phyloP scores from a whole-genome alignment of 257 asterid genomes.

The Lycium barbarum region DNA sequence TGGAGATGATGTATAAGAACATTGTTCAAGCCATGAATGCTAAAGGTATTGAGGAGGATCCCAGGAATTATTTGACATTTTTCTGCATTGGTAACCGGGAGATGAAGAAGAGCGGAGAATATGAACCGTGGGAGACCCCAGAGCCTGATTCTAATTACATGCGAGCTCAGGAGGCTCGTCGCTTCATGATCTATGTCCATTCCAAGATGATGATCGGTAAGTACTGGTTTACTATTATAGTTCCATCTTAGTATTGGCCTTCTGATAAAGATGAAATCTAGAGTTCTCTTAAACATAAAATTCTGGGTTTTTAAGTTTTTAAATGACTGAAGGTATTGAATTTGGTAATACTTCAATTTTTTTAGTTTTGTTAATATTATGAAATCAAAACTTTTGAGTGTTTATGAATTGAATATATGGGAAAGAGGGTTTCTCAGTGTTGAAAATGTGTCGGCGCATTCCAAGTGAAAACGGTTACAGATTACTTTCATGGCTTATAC shows the following conservation, averaged over 20 bases:
- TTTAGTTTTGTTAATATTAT: neutral
- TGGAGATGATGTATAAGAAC: slow-evolving; percentile 90
- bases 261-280: neutral
- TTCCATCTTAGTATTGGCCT: neutral
- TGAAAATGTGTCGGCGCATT: neutral
- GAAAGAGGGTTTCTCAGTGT: too few species aligned
- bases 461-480: neutral
- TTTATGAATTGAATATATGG: neutral
- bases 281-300: too few species aligned
- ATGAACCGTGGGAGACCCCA: slow-evolving; percentile 73
- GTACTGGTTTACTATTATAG: neutral
- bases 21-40: slow-evolving; percentile 63
- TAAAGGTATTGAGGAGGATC: slow-evolving; percentile 77
- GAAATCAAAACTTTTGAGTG: neutral
- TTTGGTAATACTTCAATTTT: neutral
- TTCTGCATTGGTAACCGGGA: slow-evolving; percentile 88
- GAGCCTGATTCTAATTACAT: slow-evolving; percentile 74
- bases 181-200: slow-evolving; percentile 93
- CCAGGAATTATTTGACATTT: slow-evolving; percentile 81
- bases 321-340: neutral
- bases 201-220: slow-evolving; percentile 94
- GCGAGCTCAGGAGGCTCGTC: slow-evolving; percentile 80
- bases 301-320: neutral
- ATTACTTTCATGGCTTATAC: neutral
- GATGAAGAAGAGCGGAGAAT: slow-evolving; percentile 80